These are phyloP conservation scores for Capillidium rhysosporum DNA, from an alignment of 371 early-diverging fungal species.

Conservation along the genomic window DNA sequence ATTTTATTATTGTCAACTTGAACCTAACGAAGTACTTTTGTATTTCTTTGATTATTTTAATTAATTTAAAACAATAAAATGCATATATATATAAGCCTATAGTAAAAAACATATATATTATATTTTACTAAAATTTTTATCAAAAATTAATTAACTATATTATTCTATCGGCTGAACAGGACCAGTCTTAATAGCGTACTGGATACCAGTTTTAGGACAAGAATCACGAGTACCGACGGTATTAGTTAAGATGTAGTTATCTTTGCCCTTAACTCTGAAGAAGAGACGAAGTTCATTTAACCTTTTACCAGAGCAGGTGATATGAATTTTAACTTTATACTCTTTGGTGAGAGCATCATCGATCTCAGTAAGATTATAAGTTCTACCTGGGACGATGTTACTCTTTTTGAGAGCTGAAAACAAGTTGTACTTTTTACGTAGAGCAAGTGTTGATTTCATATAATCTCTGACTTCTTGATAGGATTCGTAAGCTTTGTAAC, in stretches of 20 bases:
- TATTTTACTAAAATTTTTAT: no score
- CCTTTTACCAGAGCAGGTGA: background rate
- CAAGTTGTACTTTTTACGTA: constrained; percentile 34
- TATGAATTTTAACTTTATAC: background rate
- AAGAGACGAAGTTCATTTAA: background rate
- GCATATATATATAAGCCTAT: no score
- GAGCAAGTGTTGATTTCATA: constrained; percentile 24
- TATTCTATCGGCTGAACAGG: no score
- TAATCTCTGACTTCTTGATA: constrained; percentile 32
- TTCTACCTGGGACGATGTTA: constrained; percentile 36
- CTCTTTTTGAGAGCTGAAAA: constrained; percentile 25
- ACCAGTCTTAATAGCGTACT: background rate
- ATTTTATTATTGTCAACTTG: no score
- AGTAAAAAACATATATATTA: no score
- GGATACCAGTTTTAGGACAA: background rate
- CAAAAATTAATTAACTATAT: no score
- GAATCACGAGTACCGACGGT: background rate
- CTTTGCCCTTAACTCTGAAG: background rate
- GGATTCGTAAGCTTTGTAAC: constrained; percentile 19
- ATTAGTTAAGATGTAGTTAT: constrained; percentile 1
- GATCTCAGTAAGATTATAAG: background rate
- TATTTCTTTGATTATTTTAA: no score
- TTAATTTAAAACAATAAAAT: no score
- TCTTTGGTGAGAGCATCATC: background rate
- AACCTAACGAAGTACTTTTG: no score